These are phyloP conservation scores for Microcos paniculata DNA, from an alignment of 345 rosid species.

Conservation along the genomic window DNA sequence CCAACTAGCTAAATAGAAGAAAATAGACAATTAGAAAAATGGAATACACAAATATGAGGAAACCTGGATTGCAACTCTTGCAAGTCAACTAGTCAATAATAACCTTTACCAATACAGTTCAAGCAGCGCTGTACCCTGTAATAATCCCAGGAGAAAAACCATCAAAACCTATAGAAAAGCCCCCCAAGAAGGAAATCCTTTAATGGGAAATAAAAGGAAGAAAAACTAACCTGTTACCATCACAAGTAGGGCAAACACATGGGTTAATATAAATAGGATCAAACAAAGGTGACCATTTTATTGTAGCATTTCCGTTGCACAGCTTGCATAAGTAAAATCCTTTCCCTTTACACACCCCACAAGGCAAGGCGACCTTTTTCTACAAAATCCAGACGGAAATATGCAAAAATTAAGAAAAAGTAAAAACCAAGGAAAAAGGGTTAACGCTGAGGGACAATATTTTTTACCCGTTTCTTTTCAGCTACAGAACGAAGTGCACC, in stretches of 20 bases:
- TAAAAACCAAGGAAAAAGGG: not conserved
- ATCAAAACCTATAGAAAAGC: not conserved
- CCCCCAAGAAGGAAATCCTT: not conserved
- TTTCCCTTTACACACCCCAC: constrained; percentile 67
- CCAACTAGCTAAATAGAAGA: too few relatives aligned
- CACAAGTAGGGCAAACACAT: constrained; percentile 91
- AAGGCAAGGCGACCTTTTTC: constrained; percentile 52
- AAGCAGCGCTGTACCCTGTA: constrained; percentile 76
- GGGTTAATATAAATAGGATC: constrained; percentile 80
- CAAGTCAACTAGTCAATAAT: constrained; percentile 20
- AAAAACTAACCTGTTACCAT: constrained; percentile 66
- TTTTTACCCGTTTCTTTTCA: constrained; percentile 45
- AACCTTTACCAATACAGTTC: constrained; percentile 69
- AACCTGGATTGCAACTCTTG: not conserved
- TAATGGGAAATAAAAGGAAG: not conserved
- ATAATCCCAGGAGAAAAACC: not conserved
- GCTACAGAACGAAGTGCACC: constrained; percentile 33
- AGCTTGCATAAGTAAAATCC: constrained; percentile 83
- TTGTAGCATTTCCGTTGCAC: constrained; percentile 69
- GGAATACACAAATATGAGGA: too few relatives aligned
- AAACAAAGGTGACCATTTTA: constrained; percentile 77
- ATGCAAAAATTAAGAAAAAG: not conserved
- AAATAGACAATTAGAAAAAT: too few relatives aligned
- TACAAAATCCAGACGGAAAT: constrained; percentile 16
- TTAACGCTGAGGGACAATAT: too few relatives aligned